Conservation (phyloP, 2,329 filamentous ascomycete species). For the Fusarium heterosporum region DNA sequence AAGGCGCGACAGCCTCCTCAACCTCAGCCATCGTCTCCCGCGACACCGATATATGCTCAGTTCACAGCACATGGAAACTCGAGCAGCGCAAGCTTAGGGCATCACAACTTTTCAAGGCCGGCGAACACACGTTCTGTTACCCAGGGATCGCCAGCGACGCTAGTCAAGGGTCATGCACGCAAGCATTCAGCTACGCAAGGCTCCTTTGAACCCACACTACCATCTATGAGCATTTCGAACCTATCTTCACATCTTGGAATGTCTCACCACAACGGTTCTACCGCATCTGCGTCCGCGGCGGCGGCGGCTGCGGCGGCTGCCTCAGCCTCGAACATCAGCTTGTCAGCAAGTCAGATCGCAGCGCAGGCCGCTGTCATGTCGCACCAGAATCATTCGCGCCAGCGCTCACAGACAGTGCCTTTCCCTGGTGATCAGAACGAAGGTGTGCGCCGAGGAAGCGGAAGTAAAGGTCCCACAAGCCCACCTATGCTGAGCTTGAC, state of each 20-base stretch:
- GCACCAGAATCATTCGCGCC: conserved; percentile 67
- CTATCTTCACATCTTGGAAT: conserved; percentile 63
- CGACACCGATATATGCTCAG: conserved; percentile 62
- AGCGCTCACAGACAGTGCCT: conserved; percentile 80
- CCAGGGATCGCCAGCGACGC: conserved; percentile 49
- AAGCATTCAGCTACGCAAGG: conserved; percentile 80
- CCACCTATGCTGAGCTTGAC: conserved; percentile 73
- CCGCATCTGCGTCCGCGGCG: conserved; percentile 32
- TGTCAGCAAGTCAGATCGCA: conserved; percentile 80
- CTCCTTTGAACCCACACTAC: conserved; percentile 79
- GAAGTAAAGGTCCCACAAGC: conserved; percentile 64
- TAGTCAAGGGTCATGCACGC: conserved; percentile 63
- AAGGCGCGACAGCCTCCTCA: conserved; percentile 58
- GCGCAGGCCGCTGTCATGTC: conserved; percentile 82
- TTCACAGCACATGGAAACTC: conserved; percentile 62
- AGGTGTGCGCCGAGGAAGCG: conserved; percentile 57
- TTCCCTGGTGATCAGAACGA: conserved; percentile 63
- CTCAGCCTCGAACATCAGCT: conserved; percentile 53
- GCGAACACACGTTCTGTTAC: conserved; percentile 51
- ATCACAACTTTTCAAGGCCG: conserved; percentile 69
- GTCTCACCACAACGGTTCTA: conserved; percentile 50
- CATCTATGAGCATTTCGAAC: conserved; percentile 69
- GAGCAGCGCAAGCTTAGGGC: conserved; percentile 58
- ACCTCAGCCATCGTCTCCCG: conserved; percentile 50
- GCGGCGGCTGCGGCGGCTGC: conserved; percentile 52